phyloP scores from a whole-genome alignment of 208 protist genomes.

The Trypanosoma avium region DNA sequence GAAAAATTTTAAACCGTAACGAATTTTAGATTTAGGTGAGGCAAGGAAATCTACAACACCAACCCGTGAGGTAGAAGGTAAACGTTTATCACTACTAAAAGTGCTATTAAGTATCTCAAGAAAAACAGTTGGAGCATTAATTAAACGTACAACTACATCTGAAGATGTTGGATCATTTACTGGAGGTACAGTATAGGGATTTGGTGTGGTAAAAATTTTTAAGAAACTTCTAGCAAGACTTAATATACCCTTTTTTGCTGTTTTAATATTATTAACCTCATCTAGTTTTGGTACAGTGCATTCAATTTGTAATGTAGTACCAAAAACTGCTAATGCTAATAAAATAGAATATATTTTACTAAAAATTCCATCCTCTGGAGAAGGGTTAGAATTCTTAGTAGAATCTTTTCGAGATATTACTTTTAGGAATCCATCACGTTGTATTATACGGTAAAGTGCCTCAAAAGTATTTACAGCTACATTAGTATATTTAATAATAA shows the following conservation, averaged over 20 bases:
- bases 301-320: conserved; percentile 39
- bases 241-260: conserved; percentile 27
- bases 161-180: conserved; percentile 24
- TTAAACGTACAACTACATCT: conserved; percentile 34
- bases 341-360: conserved; percentile 35
- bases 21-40: conserved; percentile 64
- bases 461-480: conserved; percentile 31
- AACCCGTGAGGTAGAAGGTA: conserved; percentile 46
- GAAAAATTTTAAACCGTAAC: conserved; percentile 53
- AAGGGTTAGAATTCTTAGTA: not conserved
- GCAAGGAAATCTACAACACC: conserved; percentile 53
- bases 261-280: conserved; percentile 2
- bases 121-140: conserved; percentile 39
- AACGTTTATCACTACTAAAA: conserved; percentile 56
- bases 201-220: conserved; percentile 30
- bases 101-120: conserved; percentile 57
- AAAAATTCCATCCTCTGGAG: not conserved
- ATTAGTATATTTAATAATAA: conserved; percentile 26
- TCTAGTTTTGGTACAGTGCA: conserved; percentile 29
- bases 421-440: conserved; percentile 16
- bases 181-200: conserved; percentile 25
- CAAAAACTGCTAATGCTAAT: conserved; percentile 39
- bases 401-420: not conserved
- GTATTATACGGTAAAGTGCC: conserved; percentile 29
- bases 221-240: conserved; percentile 39